Evolutionary conservation across 192 early-diverging fungal genomes (phyloP).

Genomic region (Thamnidium elegans): DNA sequence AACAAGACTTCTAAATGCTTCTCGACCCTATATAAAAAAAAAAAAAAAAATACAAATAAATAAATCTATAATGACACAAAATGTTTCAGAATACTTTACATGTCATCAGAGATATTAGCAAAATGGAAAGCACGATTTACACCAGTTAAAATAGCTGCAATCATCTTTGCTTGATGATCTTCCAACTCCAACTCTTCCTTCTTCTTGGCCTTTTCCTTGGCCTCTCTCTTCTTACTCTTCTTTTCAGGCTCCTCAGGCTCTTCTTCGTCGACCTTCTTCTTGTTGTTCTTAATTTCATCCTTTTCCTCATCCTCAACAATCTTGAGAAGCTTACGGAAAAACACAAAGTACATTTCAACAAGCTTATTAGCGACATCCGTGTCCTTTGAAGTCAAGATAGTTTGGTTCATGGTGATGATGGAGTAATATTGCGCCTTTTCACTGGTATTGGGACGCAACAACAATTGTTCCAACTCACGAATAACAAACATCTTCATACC

Average conservation of each 20-base stretch:
- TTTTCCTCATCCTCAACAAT: slow-evolving; percentile 48
- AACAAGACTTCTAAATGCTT: slow-evolving; percentile 88
- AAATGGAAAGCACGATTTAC: slow-evolving; percentile 95
- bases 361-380: slow-evolving; percentile 75
- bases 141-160: slow-evolving; percentile 89
- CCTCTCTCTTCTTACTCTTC: slow-evolving; percentile 27
- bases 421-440: slow-evolving; percentile 90
- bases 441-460: slow-evolving; percentile 70
- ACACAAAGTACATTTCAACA: slow-evolving; percentile 85
- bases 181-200: slow-evolving; percentile 45
- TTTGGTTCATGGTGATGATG: slow-evolving; percentile 89
- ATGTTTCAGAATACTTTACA: slow-evolving; percentile 31
- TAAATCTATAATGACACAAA: slow-evolving; percentile 1
- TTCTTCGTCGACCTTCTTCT: slow-evolving; percentile 28
- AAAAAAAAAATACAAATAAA: background rate
- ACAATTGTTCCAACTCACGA: slow-evolving; percentile 81
- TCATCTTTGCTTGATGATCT: slow-evolving; percentile 77
- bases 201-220: slow-evolving; percentile 28
- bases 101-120: slow-evolving; percentile 73
- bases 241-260: slow-evolving; percentile 26
- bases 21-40: slow-evolving; percentile 51
- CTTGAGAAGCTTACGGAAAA: slow-evolving; percentile 83
- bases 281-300: slow-evolving; percentile 41
- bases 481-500: slow-evolving; percentile 89
- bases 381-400: slow-evolving; percentile 77